Base-by-base conservation (phyloP, 1,139 yeast genomes). In the Suhomyces chickasaworum region DNA sequence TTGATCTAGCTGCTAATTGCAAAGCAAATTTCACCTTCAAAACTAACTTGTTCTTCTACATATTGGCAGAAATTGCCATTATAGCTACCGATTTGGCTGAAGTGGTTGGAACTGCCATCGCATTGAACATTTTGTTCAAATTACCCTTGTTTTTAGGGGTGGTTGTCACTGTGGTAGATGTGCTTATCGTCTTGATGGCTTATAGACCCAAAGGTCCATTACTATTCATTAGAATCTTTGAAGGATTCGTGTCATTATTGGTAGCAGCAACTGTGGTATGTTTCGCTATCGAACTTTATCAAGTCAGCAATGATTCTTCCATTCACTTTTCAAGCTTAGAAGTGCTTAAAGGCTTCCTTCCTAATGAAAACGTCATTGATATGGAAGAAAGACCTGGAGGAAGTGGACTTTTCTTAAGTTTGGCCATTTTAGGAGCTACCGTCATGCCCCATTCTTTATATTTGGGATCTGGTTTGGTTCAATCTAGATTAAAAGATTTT, bases 381-480 rank as follows among this genome's bases (percentile, higher is more conserved):
- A 66, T 71, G 67, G 63, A 67, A n/a, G 88, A 89, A 46, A 57
- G 73, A 45, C 44, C 44, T 1, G 84, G 88, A 32, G 78, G 77
- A 12, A 73, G 69, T 54, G 98, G 97, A 0, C 71, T 91, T 37
- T 93, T 88, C 61, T 72, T 89, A 36, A 83, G 96, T 43, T 83
- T 95, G 55, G 98, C 97, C 18, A 87, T 93, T 45, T 73, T 93
- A 45, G 99, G 99, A 17, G 97, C 98, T 23, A 95, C 98, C 1
- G 96, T 93, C 25, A 93, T 93, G 99, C 99, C 99, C 3, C 99
- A 93, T 64, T 86, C 96, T 1, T 72, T 93, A 38, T 93, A 88
- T 61, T 72, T 93, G 47, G 99, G 99, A 1, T 87, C 96, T 0
- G 96, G 97, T 1, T 76, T 93, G 47, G 98, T 93, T 8, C 97